Evolutionary conservation across 352 stramenopile species (phyloP), one percentile per base, ranked within the genome.

Genomic region (Plasmopara muralis): DNA sequence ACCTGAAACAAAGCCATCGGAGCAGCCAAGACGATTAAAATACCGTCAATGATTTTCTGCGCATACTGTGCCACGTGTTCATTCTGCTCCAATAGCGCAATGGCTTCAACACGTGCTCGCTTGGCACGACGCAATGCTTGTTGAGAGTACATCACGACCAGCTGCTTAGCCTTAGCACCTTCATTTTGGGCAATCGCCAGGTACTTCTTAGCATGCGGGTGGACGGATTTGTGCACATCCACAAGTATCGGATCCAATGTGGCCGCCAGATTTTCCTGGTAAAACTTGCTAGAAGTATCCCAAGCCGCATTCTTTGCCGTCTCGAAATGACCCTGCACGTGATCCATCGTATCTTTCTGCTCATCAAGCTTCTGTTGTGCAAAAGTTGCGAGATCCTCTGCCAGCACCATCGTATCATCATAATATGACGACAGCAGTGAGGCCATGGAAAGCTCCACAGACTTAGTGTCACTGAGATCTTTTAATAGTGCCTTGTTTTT

Each of bases 351-450:
- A 18, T 58, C 65, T 7, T 66, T 70, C 40, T 72, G 70, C 15
- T 77, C 42, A 47, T 77, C 64, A 0, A 79, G 64, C 47, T 77
- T 75, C 33, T 82, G 55, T 15, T 72, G 71, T 29, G 81, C 53
- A 37, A 58, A 58, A 7, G 47, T 57, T 15, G 74, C 59, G 0
- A 66, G 57, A 44, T 69, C 61, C 28, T 67, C 57, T 5, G 73
- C 73, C 29, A 87, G 49, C 14, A 81, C 59, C 44, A 87, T 67
- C n/a, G 77, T 72, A 52, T 87, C 76, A 61, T 91, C 81, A 38
- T 88, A 91, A 61, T 91, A 91, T 33, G 70, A 74, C 46, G 77
- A 88, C 43, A 91, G 62, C 62, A 91, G 54, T 39, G 77, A 61
- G 1, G 74, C 70, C 48, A 91, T 67, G 10, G 74, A 70, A 39